These are phyloP conservation scores for Penicillium vulpinum DNA, from an alignment of 2,329 filamentous ascomycete species.

Conservation along the genomic window DNA sequence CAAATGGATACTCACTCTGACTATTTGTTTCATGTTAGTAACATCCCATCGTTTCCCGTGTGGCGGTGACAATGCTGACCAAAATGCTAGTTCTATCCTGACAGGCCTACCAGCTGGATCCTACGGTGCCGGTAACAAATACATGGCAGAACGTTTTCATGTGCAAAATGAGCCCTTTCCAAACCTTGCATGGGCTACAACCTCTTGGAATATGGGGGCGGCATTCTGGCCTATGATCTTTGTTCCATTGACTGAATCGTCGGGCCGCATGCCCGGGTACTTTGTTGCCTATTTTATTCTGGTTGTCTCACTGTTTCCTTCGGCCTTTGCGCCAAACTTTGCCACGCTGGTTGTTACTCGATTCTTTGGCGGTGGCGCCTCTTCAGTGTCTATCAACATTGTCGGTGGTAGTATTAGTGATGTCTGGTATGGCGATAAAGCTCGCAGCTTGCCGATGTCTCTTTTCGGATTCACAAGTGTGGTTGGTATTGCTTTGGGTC, in stretches of 20 bases:
- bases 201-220: constrained; percentile 42
- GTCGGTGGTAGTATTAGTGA: constrained; percentile 39
- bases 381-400: constrained; percentile 46
- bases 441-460: constrained; percentile 45
- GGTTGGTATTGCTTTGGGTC: constrained; percentile 47
- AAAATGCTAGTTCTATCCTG: constrained; percentile 38
- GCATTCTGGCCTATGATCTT: constrained; percentile 41
- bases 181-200: constrained; percentile 37
- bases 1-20: constrained; percentile 46
- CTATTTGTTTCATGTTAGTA: constrained; percentile 44
- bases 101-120: constrained; percentile 45
- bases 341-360: constrained; percentile 48
- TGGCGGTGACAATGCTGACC: background rate
- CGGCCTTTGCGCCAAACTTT: constrained; percentile 47
- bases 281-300: constrained; percentile 45
- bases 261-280: constrained; percentile 48
- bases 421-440: constrained; percentile 40
- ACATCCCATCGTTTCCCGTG: too few relatives aligned
- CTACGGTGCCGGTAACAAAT: constrained; percentile 38
- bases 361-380: constrained; percentile 47
- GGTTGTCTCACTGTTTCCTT: constrained; percentile 45
- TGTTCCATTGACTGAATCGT: constrained; percentile 42
- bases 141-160: constrained; percentile 33
- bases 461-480: constrained; percentile 48
- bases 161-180: constrained; percentile 38